These are phyloP conservation scores for Botrytis elliptica DNA, from an alignment of 2,329 filamentous ascomycete species.

Conservation along the genomic window DNA sequence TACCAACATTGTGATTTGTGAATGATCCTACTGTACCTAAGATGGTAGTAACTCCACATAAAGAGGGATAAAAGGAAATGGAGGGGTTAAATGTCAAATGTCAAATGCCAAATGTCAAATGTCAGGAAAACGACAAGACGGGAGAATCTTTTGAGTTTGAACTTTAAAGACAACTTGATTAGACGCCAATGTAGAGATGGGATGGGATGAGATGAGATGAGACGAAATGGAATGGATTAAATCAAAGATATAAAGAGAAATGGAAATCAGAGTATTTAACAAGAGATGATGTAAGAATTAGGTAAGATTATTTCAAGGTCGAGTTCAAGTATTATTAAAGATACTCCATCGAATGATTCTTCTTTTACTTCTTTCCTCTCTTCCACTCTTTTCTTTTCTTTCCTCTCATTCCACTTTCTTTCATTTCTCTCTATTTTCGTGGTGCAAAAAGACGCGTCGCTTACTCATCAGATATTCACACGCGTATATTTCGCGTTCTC, in stretches of 20 bases:
- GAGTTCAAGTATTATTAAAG: neutral
- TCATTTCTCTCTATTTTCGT: neutral
- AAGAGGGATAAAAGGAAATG: neutral
- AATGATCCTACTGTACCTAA: neutral
- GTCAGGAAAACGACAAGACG: neutral
- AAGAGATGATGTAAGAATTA: neutral
- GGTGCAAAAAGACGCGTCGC: conserved; percentile 15
- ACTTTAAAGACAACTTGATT: neutral
- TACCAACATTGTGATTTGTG: neutral
- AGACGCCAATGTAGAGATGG: neutral
- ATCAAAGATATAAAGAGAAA: neutral
- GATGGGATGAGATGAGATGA: neutral
- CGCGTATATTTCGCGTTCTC: conserved; percentile 19
- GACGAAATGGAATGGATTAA: too few relatives aligned
- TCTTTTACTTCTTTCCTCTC: neutral
- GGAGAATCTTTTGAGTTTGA: neutral
- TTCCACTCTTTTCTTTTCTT: neutral
- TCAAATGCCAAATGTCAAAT: neutral
- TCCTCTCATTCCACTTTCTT: neutral
- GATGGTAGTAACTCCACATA: neutral
- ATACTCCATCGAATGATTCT: too few relatives aligned
- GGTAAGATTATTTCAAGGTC: neutral
- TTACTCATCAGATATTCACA: neutral
- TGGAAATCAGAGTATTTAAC: neutral
- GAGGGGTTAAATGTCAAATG: neutral